Evolutionary conservation across 208 protist species (phyloP).

Genomic region (Tetramitus jugosus): DNA sequence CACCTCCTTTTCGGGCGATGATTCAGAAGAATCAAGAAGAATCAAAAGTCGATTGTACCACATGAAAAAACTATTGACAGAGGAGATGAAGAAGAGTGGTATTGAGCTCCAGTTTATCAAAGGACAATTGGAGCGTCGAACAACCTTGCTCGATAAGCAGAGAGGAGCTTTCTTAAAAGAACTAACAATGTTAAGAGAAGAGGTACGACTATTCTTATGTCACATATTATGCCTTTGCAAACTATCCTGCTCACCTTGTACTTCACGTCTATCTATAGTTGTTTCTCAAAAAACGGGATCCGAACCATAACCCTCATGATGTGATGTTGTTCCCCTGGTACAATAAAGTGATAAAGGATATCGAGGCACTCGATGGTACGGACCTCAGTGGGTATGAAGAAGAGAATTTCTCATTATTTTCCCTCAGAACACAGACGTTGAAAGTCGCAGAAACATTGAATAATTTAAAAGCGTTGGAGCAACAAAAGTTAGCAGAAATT

Average conservation of each 20-base stretch:
- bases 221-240: background rate
- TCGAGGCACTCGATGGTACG: background rate
- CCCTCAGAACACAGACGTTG: background rate
- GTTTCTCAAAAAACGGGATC: background rate
- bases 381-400: background rate
- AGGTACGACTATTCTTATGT: too few relatives aligned
- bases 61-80: too few relatives aligned
- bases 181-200: constrained; percentile 3
- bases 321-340: background rate
- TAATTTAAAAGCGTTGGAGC: background rate
- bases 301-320: background rate
- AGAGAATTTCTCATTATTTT: background rate
- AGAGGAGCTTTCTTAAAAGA: constrained; percentile 8
- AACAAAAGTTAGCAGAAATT: background rate
- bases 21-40: too few relatives aligned
- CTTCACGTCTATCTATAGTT: background rate
- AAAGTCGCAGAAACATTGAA: background rate
- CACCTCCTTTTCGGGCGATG: too few relatives aligned
- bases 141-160: background rate
- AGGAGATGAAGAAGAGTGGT: background rate
- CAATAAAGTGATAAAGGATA: background rate
- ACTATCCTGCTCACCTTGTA: background rate
- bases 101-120: background rate
- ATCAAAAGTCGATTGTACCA: too few relatives aligned
- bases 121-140: constrained; percentile 1